Evolutionary conservation across 495 filamentous ascomycete genomes (phyloP).

Genomic region (Penicillium angulare): DNA sequence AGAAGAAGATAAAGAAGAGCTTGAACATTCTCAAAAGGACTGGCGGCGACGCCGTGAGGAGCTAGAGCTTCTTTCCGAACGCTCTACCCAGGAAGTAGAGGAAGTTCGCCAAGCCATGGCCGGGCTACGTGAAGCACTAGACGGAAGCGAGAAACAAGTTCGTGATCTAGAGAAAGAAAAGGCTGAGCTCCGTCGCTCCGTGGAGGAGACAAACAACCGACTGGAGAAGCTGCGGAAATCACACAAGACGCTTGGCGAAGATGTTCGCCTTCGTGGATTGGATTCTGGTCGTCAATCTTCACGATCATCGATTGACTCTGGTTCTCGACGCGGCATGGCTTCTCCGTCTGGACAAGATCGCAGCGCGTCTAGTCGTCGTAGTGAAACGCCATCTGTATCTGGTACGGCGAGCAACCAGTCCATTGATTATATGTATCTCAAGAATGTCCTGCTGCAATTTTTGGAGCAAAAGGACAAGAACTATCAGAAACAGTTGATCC

Average conservation of each 20-base stretch:
- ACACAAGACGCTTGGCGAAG: slow-evolving; percentile 52
- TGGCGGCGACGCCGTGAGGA: slow-evolving; percentile 72
- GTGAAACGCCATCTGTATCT: slow-evolving; percentile 40
- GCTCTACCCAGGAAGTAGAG: slow-evolving; percentile 64
- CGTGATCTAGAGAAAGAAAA: slow-evolving; percentile 80
- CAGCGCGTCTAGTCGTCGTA: slow-evolving; percentile 38
- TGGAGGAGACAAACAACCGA: slow-evolving; percentile 73
- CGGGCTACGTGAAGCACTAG: slow-evolving; percentile 74
- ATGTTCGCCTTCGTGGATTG: slow-evolving; percentile 34
- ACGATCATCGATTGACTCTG: slow-evolving; percentile 66
- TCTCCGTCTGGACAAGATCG: slow-evolving; percentile 41
- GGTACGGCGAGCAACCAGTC: slow-evolving; percentile 22
- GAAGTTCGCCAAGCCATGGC: slow-evolving; percentile 77
- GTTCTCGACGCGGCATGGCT: slow-evolving; percentile 37
- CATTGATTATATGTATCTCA: slow-evolving; percentile 84
- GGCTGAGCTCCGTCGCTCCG: slow-evolving; percentile 64
- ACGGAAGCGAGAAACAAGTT: slow-evolving; percentile 82
- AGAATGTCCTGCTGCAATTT: slow-evolving; percentile 94
- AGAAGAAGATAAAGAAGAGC: slow-evolving; percentile 65
- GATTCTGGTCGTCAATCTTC: slow-evolving; percentile 54
- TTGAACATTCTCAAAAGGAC: slow-evolving; percentile 67
- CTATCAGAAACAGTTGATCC: slow-evolving; percentile 85
- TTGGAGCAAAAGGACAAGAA: slow-evolving; percentile 92
- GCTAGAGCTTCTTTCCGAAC: slow-evolving; percentile 65
- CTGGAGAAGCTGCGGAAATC: slow-evolving; percentile 81